These are phyloP conservation scores for Oleoguttula mirabilis DNA, from an alignment of 495 filamentous ascomycete genomes.

Conservation along the genomic window DNA sequence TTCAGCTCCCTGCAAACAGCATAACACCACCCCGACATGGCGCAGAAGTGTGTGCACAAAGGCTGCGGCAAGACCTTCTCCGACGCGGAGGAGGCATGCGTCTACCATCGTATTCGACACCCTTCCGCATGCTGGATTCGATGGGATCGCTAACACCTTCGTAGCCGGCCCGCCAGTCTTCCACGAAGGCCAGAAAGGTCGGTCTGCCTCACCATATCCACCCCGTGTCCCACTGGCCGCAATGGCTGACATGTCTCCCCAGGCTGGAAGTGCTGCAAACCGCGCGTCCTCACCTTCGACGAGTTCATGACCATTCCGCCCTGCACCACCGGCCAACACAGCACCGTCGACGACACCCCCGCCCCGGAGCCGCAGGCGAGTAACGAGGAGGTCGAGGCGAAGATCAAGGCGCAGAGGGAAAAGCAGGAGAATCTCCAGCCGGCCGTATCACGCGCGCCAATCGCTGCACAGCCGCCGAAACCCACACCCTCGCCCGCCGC, in stretches of 20 bases:
- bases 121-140: no score
- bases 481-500: slow-evolving; percentile 47
- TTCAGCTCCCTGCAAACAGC: no score
- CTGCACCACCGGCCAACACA: slow-evolving; percentile 90
- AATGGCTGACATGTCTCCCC: no score
- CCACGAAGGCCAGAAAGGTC: slow-evolving; percentile 98
- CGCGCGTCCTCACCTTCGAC: slow-evolving; percentile 93
- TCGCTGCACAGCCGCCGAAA: slow-evolving; percentile 38
- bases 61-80: slow-evolving; percentile 83
- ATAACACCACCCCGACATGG: no score
- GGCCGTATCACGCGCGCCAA: slow-evolving; percentile 36
- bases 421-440: slow-evolving; percentile 21
- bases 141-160: slow-evolving; percentile 1
- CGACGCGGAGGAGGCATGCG: slow-evolving; percentile 72
- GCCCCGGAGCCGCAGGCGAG: slow-evolving; percentile 39
- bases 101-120: slow-evolving; percentile 89
- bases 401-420: slow-evolving; percentile 15
- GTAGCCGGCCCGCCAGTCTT: slow-evolving; percentile 44
- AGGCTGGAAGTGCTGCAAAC: slow-evolving; percentile 99
- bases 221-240: background rate
- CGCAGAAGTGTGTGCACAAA: slow-evolving; percentile 89
- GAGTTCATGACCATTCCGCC: slow-evolving; percentile 92
- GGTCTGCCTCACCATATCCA: slow-evolving; percentile 23
- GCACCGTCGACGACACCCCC: slow-evolving; percentile 66
- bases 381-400: slow-evolving; percentile 17